Base-by-base conservation (phyloP, 148 eudicot species). In the Camellia granthamiana region DNA sequence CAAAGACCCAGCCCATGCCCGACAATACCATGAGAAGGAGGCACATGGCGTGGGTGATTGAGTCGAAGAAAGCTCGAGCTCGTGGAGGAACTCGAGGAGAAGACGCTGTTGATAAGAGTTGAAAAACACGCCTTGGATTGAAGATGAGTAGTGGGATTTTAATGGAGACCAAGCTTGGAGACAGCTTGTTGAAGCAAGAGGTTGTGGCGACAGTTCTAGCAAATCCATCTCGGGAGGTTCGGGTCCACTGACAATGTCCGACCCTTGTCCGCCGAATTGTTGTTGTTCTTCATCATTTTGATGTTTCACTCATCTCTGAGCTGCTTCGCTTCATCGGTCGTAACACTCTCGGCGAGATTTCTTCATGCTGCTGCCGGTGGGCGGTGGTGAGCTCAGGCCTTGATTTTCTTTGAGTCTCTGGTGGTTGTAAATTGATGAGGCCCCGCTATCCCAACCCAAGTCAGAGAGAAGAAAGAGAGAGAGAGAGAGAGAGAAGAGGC, bases 181-280 rank as follows among this genome's bases (percentile, higher is more conserved):
- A n/a, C 21, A 38, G 54, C 30, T 23, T 23, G 30, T 23, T 23
- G 30, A 23, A 23, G 30, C 30, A 23, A 87, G 88, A 93, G 99
- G 77, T 82, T 68, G 62, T 90, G 92, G 76, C 86, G 98, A 79
- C 99, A 96, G 86, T 91, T 91, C 85, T 96, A 98, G 80, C 99
- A 96, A 62, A 85, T 88, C 89, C 89, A 94, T 59, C 92, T 83
- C 13, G 99, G 97, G 12, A 91, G 86, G 82, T 84, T 90, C 54
- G 97, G 97, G 86, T 96, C 97, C 38, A 78, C 98, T 59, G 92
- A 86, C 64, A 92, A 72, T 18, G 62, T 81, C 83, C 94, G 86
- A 56, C 88, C 85, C 86, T 83, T 80, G 46, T 83, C 87, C 15
- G 55, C 51, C 51, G 62, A n/a, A 69, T 46, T 77, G 55, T 70